phyloP scores from a whole-genome alignment of 2,329 filamentous ascomycete genomes.

The Fusarium metavorans region DNA sequence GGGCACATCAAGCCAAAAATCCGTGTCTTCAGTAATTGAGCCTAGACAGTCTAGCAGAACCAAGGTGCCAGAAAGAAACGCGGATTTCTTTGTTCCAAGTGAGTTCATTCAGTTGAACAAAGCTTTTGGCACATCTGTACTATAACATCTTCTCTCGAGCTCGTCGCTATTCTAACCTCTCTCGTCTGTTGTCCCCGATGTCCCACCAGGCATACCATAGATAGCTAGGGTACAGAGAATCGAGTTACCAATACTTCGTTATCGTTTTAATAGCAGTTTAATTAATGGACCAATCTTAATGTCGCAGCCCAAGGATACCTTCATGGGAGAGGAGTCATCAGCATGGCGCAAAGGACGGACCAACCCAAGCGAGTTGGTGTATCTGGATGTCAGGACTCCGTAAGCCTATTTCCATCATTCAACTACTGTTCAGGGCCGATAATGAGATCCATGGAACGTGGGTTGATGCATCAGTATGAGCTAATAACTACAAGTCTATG shows the following conservation, averaged over 20 bases:
- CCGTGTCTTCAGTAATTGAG: background rate
- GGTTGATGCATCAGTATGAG: rapidly evolving
- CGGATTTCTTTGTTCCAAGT: background rate
- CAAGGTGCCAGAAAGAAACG: background rate
- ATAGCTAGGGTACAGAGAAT: background rate
- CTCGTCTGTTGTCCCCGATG: background rate
- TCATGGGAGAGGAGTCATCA: background rate
- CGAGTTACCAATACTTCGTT: background rate
- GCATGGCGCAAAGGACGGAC: background rate
- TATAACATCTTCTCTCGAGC: background rate
- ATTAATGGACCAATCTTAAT: too few relatives aligned
- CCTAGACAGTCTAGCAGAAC: background rate
- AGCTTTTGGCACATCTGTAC: background rate
- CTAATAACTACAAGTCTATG: background rate
- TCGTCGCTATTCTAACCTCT: background rate
- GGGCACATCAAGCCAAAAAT: background rate
- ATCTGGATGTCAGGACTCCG: background rate
- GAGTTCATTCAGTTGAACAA: background rate
- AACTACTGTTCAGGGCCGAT: background rate
- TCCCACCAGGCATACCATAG: background rate
- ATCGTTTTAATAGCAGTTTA: background rate
- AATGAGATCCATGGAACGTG: background rate
- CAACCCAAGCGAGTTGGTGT: background rate
- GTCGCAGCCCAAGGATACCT: background rate
- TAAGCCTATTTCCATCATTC: background rate